Conservation (phyloP, 148 eudicot species). For the Rheum nobile region DNA sequence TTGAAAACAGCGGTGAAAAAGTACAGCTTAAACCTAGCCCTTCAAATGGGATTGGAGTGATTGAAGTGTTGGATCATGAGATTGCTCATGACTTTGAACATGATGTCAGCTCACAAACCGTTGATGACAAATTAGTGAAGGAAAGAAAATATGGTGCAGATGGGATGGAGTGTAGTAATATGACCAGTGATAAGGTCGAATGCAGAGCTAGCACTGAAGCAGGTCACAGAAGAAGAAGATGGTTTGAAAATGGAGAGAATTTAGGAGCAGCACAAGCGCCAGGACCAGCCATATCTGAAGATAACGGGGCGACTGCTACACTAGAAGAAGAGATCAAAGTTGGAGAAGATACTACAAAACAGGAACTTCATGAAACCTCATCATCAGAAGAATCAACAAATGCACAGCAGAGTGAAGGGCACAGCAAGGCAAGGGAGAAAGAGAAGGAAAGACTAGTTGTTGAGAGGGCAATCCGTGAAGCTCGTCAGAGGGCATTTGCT, state of each 20-base stretch:
- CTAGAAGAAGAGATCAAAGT: conserved; percentile 22
- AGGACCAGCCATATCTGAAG: too few species aligned
- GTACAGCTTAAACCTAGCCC: conserved; percentile 25
- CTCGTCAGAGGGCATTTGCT: conserved; percentile 89
- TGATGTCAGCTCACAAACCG: conserved; percentile 12
- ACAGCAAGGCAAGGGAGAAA: conserved; percentile 46
- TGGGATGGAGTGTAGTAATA: conserved; percentile 15
- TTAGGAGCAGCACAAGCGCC: conserved; percentile 15
- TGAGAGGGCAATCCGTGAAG: conserved; percentile 89
- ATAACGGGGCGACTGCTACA: too few species aligned
- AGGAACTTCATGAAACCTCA: conserved; percentile 16
- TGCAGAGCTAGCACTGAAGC: conserved; percentile 21
- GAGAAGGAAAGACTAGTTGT: conserved; percentile 67
- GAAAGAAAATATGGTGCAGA: conserved; percentile 11
- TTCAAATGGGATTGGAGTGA: conserved; percentile 21
- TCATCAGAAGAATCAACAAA: conserved; percentile 18
- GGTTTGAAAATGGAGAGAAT: conserved; percentile 33
- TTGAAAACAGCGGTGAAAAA: conserved; percentile 29
- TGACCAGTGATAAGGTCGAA: conserved; percentile 16
- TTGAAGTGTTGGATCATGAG: conserved; percentile 21
- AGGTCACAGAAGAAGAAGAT: conserved; percentile 32
- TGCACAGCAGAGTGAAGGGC: conserved; percentile 19
- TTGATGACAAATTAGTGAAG: conserved; percentile 9
- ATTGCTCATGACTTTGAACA: conserved; percentile 10
- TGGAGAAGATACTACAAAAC: conserved; percentile 9